These are phyloP conservation scores for Gentiana dahurica DNA, from an alignment of 257 asterid genomes.

Conservation along the genomic window DNA sequence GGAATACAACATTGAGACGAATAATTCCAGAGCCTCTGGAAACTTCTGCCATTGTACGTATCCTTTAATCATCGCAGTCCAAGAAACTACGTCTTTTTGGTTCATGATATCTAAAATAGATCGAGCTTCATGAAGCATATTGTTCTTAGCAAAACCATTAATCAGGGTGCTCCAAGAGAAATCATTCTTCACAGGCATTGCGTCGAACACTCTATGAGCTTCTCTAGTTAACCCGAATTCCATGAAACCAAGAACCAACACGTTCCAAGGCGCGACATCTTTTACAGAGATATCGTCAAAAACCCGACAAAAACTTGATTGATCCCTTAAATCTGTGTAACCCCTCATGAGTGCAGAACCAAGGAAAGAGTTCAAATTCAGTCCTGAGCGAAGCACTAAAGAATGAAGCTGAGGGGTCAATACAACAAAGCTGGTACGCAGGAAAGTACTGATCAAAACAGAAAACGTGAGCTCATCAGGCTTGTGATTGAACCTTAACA, in stretches of 20 bases:
- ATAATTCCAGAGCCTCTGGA: slow-evolving; percentile 40
- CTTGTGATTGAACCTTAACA: slow-evolving; percentile 25
- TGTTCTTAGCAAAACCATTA: slow-evolving; percentile 52
- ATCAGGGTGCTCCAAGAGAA: slow-evolving; percentile 66
- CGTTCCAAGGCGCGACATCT: slow-evolving; percentile 61
- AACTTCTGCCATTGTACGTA: slow-evolving; percentile 36
- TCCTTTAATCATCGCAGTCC: slow-evolving; percentile 79
- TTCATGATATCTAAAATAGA: slow-evolving; percentile 23
- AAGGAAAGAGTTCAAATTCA: slow-evolving; percentile 35
- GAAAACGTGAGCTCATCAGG: slow-evolving; percentile 62
- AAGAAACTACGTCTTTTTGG: slow-evolving; percentile 57
- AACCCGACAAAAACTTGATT: slow-evolving; percentile 27
- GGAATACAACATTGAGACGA: slow-evolving; percentile 40
- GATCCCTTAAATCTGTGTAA: slow-evolving; percentile 37
- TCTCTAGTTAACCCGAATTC: slow-evolving; percentile 46
- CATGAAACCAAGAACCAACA: slow-evolving; percentile 55
- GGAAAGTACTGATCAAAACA: slow-evolving; percentile 38
- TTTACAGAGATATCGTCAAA: slow-evolving; percentile 54
- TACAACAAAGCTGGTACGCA: slow-evolving; percentile 25
- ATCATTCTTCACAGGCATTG: slow-evolving; percentile 45
- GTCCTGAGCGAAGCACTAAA: slow-evolving; percentile 33
- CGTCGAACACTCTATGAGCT: slow-evolving; percentile 43
- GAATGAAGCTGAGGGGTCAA: slow-evolving; percentile 57
- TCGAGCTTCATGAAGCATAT: slow-evolving; percentile 39
- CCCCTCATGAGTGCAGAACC: slow-evolving; percentile 81